Conservation (phyloP, 331 rosid species). For the Cydonia oblonga region DNA sequence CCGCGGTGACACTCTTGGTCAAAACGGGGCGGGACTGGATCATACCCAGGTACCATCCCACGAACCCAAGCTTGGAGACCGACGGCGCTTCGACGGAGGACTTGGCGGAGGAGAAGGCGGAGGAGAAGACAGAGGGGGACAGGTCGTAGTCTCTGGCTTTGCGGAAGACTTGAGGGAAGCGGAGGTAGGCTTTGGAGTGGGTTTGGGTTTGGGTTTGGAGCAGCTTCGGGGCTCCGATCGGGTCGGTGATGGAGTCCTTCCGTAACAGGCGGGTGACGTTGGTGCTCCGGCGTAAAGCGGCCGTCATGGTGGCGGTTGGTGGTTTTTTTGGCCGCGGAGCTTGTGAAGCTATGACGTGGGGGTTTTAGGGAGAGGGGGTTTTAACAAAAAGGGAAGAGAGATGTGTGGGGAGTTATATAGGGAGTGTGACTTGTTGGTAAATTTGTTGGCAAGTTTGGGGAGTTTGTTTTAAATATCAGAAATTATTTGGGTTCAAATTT, state of each 20-base stretch:
- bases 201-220: conserved; percentile 20
- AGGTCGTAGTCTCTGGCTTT: conserved; percentile 27
- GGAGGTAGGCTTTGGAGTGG: conserved; percentile 33
- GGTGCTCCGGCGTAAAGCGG: conserved; percentile 24
- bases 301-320: conserved; percentile 23
- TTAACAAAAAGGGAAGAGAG: background rate
- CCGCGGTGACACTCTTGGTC: conserved; percentile 67
- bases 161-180: conserved; percentile 27
- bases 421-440: background rate
- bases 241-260: conserved; percentile 17
- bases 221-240: conserved; percentile 9
- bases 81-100: conserved; percentile 17
- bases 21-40: conserved; percentile 48
- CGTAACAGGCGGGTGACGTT: conserved; percentile 25
- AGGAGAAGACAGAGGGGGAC: conserved; percentile 30
- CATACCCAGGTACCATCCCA: conserved; percentile 81
- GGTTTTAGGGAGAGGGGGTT: conserved; percentile 10
- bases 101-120: conserved; percentile 38
- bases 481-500: background rate
- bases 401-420: background rate
- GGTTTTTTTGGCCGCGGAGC: background rate
- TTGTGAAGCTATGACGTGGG: background rate
- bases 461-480: background rate
- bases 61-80: conserved; percentile 37
- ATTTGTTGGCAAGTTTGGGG: background rate